Conservation (phyloP, 148 eudicot species). For the Simmondsia chinensis region DNA sequence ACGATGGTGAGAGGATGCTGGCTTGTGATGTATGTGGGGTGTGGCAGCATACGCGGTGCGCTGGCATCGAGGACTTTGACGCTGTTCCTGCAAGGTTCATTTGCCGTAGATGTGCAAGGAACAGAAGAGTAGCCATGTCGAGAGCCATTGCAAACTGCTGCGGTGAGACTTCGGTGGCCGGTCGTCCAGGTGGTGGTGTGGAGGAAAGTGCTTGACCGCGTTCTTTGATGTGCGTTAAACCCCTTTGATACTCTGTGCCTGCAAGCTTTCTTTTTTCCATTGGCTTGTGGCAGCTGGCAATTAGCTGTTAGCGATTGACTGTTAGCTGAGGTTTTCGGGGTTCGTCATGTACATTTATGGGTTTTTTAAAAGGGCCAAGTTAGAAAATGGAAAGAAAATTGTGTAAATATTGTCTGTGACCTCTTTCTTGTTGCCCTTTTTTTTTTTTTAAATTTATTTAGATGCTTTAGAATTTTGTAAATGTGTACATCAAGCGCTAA, state of each 20-base stretch:
- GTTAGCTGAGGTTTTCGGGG: no score
- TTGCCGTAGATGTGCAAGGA: constrained; percentile 34
- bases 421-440: no score
- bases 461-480: no score
- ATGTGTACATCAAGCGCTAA: no score
- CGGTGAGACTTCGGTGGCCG: constrained; percentile 8
- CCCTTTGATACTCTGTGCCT: no score
- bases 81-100: constrained; percentile 57
- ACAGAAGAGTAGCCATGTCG: constrained; percentile 2
- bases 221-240: constrained; percentile 17
- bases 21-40: constrained; percentile 76
- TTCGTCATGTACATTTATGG: no score
- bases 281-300: no score
- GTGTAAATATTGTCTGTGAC: no score
- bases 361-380: no score
- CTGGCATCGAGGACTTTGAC: constrained; percentile 50
- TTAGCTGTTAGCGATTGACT: no score
- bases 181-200: constrained; percentile 1
- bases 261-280: constrained; percentile 2
- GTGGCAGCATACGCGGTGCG: constrained; percentile 96
- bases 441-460: no score
- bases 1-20: constrained; percentile 92
- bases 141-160: constrained; percentile 15
- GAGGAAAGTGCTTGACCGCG: constrained; percentile 21
- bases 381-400: no score